phyloP scores from a whole-genome alignment of 805 yeast genomes.

The Kurtzmaniella fragi region DNA sequence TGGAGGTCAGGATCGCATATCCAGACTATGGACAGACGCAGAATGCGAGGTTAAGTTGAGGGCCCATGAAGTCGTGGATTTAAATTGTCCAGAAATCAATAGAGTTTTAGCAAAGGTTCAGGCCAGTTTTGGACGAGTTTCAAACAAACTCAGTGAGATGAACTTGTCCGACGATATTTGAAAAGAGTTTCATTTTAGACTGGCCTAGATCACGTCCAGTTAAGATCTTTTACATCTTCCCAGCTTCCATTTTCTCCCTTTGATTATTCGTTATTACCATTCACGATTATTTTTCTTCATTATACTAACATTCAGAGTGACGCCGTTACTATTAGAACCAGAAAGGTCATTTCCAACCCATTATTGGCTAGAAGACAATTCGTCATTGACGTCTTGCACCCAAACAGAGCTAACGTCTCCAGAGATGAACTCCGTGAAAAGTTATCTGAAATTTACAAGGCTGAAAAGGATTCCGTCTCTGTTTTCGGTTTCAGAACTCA shows the following conservation, averaged over 20 bases:
- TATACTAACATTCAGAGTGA: conserved; percentile 66
- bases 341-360: conserved; percentile 99
- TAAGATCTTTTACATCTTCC: too few species aligned
- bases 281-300: background rate
- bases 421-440: conserved; percentile 98
- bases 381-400: conserved; percentile 99
- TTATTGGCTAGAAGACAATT: conserved; percentile 99
- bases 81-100: too few species aligned
- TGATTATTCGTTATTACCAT: background rate
- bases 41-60: too few species aligned
- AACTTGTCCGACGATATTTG: too few species aligned
- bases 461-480: conserved; percentile 90
- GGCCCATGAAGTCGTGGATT: too few species aligned
- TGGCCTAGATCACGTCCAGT: too few species aligned
- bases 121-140: too few species aligned
- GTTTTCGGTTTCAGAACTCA: conserved; percentile 99
- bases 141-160: too few species aligned
- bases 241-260: background rate
- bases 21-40: too few species aligned
- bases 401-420: conserved; percentile 98
- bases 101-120: too few species aligned
- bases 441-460: conserved; percentile 82
- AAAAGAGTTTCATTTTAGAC: too few species aligned
- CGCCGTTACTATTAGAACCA: conserved; percentile 99
- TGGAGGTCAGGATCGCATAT: too few species aligned